Evolutionary conservation across 495 filamentous ascomycete genomes (phyloP).

Genomic region (Talaromyces nanjingensis): DNA sequence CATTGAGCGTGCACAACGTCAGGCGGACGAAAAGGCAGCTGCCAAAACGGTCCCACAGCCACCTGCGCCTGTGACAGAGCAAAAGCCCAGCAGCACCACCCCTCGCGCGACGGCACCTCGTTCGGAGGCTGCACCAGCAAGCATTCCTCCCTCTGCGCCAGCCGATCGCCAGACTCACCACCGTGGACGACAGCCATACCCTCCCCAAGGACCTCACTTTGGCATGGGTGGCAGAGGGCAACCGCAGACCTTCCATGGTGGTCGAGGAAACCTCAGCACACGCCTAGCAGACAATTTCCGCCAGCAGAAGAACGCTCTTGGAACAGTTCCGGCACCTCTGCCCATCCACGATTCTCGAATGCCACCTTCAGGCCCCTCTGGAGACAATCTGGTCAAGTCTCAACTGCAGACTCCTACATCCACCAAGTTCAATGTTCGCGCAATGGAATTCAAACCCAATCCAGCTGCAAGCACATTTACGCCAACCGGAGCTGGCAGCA

Average conservation of each 20-base stretch:
- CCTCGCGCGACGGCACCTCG: slow-evolving; percentile 23
- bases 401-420: slow-evolving; percentile 44
- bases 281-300: slow-evolving; percentile 50
- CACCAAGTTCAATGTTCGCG: slow-evolving; percentile 72
- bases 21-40: slow-evolving; percentile 53
- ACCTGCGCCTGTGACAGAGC: slow-evolving; percentile 25
- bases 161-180: slow-evolving; percentile 38
- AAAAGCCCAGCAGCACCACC: slow-evolving; percentile 18
- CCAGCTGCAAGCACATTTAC: slow-evolving; percentile 71
- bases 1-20: slow-evolving; percentile 70
- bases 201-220: slow-evolving; percentile 40
- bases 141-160: slow-evolving; percentile 23
- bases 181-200: slow-evolving; percentile 38
- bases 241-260: slow-evolving; percentile 35
- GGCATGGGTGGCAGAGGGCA: slow-evolving; percentile 26
- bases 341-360: slow-evolving; percentile 46
- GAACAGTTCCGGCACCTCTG: slow-evolving; percentile 44
- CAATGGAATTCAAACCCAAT: slow-evolving; percentile 77
- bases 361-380: slow-evolving; percentile 42
- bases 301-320: slow-evolving; percentile 45
- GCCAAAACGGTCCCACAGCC: slow-evolving; percentile 24
- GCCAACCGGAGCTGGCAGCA: slow-evolving; percentile 52
- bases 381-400: slow-evolving; percentile 39
- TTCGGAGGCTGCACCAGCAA: slow-evolving; percentile 22
- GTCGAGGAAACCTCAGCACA: slow-evolving; percentile 43